Evolutionary conservation across 371 early-diverging fungal species (phyloP), one percentile per base, ranked within the genome.

Genomic region (Caulochytrium protostelioides): DNA sequence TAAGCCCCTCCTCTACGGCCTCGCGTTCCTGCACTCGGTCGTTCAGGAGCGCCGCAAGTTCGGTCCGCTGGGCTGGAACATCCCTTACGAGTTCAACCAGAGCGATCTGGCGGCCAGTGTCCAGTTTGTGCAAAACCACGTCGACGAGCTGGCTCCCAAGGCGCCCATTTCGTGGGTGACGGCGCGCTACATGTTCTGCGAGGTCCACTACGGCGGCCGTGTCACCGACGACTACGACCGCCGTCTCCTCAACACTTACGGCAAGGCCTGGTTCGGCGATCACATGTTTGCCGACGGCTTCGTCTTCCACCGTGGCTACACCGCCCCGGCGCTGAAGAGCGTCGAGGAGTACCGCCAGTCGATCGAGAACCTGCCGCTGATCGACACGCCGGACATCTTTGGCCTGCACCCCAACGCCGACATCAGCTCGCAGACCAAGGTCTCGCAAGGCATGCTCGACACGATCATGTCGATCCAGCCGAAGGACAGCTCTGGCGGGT

Each of bases 41-140:
- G 66, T 70, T 5, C 70, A 68, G 39, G 70, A 70, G 42, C 34
- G 70, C 14, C 28, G 68, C 24, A 70, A 70, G 47, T 70, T 68
- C 45, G 68, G 68, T 0, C 66, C 70, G 1, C 44, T 70, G 10
- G 70, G 70, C 3, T 70, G 70, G 70, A 70, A 68, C 38, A 68
- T 70, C 50, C 68, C 66, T 19, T 70, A 68, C 45, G 70, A 70
- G 47, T 70, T 70, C 49, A 70, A 70, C 41, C 68, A 70, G 47
- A 51, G 57, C 21, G 70, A 70, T 49, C 41, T 70, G 18, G 65
- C 66, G 0, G 68, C 68, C 6, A 50, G 50, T 37, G 65, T 67
- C 19, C 65, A 65, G 37, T 67, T 67, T 42, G 62, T 67, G 15
- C 68, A 67, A 45, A 67, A 63, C 24, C 67, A 65, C 39, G 62